phyloP scores from a whole-genome alignment of 352 stramenopile species.

The Phytopythium aichiense region DNA sequence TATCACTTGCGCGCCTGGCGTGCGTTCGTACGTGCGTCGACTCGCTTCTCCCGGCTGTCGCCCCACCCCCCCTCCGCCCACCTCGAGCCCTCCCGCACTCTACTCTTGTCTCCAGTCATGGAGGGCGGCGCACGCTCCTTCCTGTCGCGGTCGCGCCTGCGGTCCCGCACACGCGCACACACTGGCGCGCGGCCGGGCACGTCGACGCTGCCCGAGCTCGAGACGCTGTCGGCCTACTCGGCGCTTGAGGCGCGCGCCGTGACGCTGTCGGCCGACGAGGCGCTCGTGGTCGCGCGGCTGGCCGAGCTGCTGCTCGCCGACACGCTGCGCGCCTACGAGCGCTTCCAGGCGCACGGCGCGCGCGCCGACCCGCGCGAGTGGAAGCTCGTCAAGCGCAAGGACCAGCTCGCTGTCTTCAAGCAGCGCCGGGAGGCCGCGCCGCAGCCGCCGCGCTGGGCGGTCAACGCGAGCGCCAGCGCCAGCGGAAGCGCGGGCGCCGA shows the following conservation, averaged over 20 bases:
- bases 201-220: conserved; percentile 21
- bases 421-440: conserved; percentile 21
- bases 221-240: conserved; percentile 25
- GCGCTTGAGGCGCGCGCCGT: conserved; percentile 29
- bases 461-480: neutral
- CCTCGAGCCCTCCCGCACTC: neutral
- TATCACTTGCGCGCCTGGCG: neutral
- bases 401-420: conserved; percentile 56
- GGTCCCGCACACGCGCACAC: conserved; percentile 1
- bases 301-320: conserved; percentile 36
- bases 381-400: conserved; percentile 64
- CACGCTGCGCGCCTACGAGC: conserved; percentile 32
- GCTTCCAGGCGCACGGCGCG: neutral
- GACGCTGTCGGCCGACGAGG: conserved; percentile 52
- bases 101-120: neutral
- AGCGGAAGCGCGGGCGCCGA: neutral
- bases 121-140: neutral
- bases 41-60: neutral
- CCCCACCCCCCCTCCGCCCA: neutral
- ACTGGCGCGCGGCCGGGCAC: neutral
- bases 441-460: neutral
- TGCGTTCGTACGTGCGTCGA: neutral
- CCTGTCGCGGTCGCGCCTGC: conserved; percentile 5
- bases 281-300: conserved; percentile 32
- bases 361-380: conserved; percentile 42